Conservation (phyloP, 2,329 filamentous ascomycete genomes). For the Colletotrichum abscissum region DNA sequence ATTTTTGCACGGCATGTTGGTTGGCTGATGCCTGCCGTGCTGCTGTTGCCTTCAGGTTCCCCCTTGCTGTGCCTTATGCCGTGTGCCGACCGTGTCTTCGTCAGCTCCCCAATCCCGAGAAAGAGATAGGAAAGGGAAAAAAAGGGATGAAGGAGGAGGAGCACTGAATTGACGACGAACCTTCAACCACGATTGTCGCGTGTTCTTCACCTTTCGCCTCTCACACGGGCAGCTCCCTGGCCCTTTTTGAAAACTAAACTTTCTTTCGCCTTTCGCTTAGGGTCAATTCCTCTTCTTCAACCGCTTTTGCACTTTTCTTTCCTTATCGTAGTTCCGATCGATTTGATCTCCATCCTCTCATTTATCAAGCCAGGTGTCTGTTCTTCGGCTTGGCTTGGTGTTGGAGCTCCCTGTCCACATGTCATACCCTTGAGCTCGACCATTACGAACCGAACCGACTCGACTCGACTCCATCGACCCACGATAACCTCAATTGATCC, state of each 20-base stretch:
- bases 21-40: background rate
- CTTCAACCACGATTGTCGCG: background rate
- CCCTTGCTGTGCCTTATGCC: background rate
- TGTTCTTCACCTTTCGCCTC: background rate
- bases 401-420: constrained; percentile 19
- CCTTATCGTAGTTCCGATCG: background rate
- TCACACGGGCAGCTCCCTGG: background rate
- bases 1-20: constrained; percentile 12
- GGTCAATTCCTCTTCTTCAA: background rate
- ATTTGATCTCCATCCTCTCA: background rate
- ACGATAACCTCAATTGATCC: constrained; percentile 11
- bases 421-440: constrained; percentile 14
- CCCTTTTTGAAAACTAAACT: background rate
- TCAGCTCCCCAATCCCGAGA: constrained; percentile 12
- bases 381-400: constrained; percentile 19
- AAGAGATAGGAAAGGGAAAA: background rate
- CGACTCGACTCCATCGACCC: background rate
- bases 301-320: background rate
- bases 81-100: constrained; percentile 19
- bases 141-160: constrained; percentile 16
- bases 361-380: background rate
- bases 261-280: constrained; percentile 20
- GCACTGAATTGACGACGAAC: background rate
- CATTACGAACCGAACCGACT: background rate
- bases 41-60: background rate